Evolutionary conservation across 1,284 basidiomycete species (phyloP).

Genomic region (Macrocystidia cucumis): DNA sequence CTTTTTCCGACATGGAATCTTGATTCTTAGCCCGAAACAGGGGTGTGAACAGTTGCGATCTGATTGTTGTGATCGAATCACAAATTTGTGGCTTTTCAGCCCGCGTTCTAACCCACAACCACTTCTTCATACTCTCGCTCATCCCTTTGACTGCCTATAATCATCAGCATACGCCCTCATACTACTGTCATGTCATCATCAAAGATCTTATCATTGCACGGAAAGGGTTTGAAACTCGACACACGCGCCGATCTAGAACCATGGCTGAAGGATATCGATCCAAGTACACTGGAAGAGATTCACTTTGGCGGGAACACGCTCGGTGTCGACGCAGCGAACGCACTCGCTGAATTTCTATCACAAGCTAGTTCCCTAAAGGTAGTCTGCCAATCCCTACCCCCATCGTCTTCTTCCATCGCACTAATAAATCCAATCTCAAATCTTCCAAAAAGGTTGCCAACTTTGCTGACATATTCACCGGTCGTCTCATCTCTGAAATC

Average conservation of each 20-base stretch:
- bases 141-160: too few relatives aligned
- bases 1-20: too few relatives aligned
- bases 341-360: slow-evolving; percentile 76
- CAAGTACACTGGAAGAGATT: slow-evolving; percentile 75
- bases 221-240: slow-evolving; percentile 80
- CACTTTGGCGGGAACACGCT: slow-evolving; percentile 96
- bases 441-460: slow-evolving; percentile 70
- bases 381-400: slow-evolving; percentile 13
- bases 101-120: too few relatives aligned
- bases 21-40: too few relatives aligned
- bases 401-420: slow-evolving; percentile 3
- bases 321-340: slow-evolving; percentile 86
- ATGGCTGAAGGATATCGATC: slow-evolving; percentile 62
- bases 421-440: slow-evolving; percentile 6
- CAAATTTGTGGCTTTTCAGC: too few relatives aligned
- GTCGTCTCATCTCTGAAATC: slow-evolving; percentile 93
- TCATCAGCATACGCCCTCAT: too few relatives aligned
- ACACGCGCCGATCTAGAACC: slow-evolving; percentile 76
- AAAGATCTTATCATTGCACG: slow-evolving; percentile 51
- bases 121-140: too few relatives aligned
- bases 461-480: slow-evolving; percentile 97
- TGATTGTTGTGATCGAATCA: too few relatives aligned
- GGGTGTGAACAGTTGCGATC: too few relatives aligned
- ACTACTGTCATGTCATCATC: too few relatives aligned
- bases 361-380: slow-evolving; percentile 73